A percentile compares a stretch with the other conserved stretches of the same genome.
Conservation (phyloP, 345 rosid species). For the Dipteronia sinensis region DNA sequence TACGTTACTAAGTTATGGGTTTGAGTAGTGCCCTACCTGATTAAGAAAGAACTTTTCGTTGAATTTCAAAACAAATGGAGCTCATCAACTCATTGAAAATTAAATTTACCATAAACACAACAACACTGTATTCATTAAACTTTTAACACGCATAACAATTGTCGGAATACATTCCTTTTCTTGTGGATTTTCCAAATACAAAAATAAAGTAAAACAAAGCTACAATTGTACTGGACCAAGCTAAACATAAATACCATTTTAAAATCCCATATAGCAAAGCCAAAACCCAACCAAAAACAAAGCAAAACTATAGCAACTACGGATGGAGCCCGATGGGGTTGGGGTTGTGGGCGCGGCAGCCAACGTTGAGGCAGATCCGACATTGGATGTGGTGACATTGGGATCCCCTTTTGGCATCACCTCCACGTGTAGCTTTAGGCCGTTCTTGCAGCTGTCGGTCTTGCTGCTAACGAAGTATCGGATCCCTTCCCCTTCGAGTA, state of each 20-base stretch:
- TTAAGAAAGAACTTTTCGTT: not conserved
- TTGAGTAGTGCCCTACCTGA: no score
- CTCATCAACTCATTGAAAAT: not conserved
- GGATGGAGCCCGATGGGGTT: constrained; percentile 40
- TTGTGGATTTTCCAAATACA: not conserved
- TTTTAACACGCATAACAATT: not conserved
- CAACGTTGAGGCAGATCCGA: not conserved
- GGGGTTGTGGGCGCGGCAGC: constrained; percentile 40
- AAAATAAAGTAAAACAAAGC: not conserved
- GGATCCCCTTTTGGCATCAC: constrained; percentile 30
- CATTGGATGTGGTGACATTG: not conserved
- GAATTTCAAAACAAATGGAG: not conserved
- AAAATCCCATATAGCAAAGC: constrained; percentile 14
- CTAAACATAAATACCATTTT: not conserved
- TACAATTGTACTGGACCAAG: not conserved
- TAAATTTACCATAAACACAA: not conserved
- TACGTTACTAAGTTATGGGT: no score
- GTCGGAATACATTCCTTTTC: not conserved
- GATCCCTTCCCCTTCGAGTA: constrained; percentile 42
- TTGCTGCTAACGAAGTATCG: constrained; percentile 58
- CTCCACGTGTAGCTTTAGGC: constrained; percentile 60
- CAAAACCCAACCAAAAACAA: constrained; percentile 21
- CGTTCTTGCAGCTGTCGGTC: constrained; percentile 51
- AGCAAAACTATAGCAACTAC: not conserved
- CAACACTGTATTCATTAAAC: not conserved